Conservation (phyloP, 768 basidiomycete genomes). For the Xerocomellus chrysenteron region DNA sequence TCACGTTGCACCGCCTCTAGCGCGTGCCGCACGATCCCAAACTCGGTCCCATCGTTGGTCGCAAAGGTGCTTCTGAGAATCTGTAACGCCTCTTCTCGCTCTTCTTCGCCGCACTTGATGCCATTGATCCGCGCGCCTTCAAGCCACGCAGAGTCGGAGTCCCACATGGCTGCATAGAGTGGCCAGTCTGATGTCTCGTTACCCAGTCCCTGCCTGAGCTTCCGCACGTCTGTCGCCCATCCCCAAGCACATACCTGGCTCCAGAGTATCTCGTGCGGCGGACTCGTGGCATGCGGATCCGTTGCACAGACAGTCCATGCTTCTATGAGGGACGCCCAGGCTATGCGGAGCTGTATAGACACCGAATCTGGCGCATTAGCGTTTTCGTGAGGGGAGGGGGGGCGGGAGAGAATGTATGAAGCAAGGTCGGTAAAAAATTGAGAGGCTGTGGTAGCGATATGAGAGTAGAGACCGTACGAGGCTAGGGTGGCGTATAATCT, state of each 20-base stretch:
- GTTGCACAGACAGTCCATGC: constrained; percentile 80
- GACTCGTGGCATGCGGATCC: constrained; percentile 89
- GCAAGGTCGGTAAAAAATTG: constrained; percentile 17
- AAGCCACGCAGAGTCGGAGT: constrained; percentile 59
- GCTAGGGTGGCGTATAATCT: constrained; percentile 64
- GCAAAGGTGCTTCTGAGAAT: constrained; percentile 41
- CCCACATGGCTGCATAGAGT: constrained; percentile 39
- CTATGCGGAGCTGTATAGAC: constrained; percentile 33
- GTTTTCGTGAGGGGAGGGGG: constrained; percentile 19
- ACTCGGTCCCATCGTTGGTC: constrained; percentile 31
- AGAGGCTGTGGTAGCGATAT: constrained; percentile 60
- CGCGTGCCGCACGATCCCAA: constrained; percentile 36
- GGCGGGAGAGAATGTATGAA: constrained; percentile 41
- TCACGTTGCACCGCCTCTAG: constrained; percentile 34
- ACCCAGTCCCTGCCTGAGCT: constrained; percentile 36
- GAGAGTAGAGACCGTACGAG: constrained; percentile 75
- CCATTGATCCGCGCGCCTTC: constrained; percentile 78
- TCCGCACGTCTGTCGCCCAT: constrained; percentile 63
- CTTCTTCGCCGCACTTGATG: constrained; percentile 60
- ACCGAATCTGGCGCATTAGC: not conserved
- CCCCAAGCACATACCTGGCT: constrained; percentile 78
- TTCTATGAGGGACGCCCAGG: constrained; percentile 62
- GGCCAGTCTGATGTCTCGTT: constrained; percentile 23
- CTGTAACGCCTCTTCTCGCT: constrained; percentile 45
- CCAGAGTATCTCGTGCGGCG: constrained; percentile 87